These are phyloP conservation scores for Fusarium buharicum DNA, from an alignment of 2,329 filamentous ascomycete species.

Conservation along the genomic window DNA sequence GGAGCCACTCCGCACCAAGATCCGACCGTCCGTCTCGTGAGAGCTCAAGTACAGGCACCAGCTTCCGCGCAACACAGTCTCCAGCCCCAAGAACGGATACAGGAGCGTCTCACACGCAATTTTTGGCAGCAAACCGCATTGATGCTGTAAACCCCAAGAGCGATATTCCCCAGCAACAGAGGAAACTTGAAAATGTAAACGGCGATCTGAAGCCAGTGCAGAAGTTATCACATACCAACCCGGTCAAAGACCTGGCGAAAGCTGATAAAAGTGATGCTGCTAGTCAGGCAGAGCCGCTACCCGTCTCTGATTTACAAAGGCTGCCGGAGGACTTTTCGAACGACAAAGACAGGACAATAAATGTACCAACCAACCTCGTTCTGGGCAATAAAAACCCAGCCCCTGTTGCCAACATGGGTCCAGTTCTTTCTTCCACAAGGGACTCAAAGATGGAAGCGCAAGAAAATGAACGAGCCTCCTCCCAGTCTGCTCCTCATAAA, in stretches of 20 bases:
- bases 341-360: neutral
- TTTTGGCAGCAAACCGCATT: neutral
- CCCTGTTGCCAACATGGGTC: conserved; percentile 10
- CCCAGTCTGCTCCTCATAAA: neutral
- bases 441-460: conserved; percentile 4
- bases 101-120: neutral
- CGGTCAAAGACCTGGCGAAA: neutral
- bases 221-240: neutral
- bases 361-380: neutral
- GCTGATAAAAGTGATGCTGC: neutral
- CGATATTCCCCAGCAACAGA: neutral
- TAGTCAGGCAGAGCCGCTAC: neutral
- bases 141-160: neutral
- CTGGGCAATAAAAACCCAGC: neutral
- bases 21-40: neutral
- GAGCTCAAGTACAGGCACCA: neutral
- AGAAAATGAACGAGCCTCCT: neutral
- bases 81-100: neutral
- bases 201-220: neutral
- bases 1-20: conserved; percentile 5
- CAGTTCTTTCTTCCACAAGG: neutral
- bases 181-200: neutral
- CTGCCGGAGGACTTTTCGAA: neutral
- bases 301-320: neutral
- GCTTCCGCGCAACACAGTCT: neutral